A percentile compares a stretch with the other conserved stretches of the same genome.
Conservation (phyloP, 495 filamentous ascomycete genomes). For the Hypomontagnella submonticulosa region DNA sequence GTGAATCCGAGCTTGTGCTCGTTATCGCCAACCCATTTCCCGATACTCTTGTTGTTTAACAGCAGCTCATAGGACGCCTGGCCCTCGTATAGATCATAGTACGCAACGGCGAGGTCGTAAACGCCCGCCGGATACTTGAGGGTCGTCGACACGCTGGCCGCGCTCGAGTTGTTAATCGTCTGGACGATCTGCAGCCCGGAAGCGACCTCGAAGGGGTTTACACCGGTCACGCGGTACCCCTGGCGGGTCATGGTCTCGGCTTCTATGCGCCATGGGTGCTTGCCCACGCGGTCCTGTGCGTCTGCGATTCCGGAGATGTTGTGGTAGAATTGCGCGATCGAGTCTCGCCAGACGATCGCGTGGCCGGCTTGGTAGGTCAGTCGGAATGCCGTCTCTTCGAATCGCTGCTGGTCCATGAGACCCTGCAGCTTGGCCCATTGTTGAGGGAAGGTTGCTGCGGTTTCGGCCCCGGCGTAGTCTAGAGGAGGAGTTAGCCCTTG, state of each 20-base stretch:
- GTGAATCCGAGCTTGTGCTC: conserved; percentile 68
- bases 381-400: conserved; percentile 65
- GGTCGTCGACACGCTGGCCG: conserved; percentile 60
- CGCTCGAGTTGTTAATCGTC: conserved; percentile 54
- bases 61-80: conserved; percentile 63
- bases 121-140: conserved; percentile 61
- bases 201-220: conserved; percentile 67
- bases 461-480: conserved; percentile 69
- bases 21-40: conserved; percentile 67
- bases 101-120: conserved; percentile 73
- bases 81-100: conserved; percentile 71
- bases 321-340: conserved; percentile 69
- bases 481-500: conserved; percentile 23
- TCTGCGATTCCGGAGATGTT: conserved; percentile 70
- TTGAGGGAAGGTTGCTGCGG: conserved; percentile 66
- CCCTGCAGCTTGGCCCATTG: conserved; percentile 66
- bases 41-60: conserved; percentile 62
- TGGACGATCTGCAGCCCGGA: conserved; percentile 54
- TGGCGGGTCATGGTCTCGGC: conserved; percentile 70
- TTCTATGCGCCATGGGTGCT: conserved; percentile 72
- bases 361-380: conserved; percentile 75
- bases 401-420: conserved; percentile 70
- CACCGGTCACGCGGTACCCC: conserved; percentile 62
- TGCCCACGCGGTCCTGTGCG: conserved; percentile 60
- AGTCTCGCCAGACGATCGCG: conserved; percentile 75